These are phyloP conservation scores for Leptographium procerum DNA, from an alignment of 2,329 filamentous ascomycete genomes.

Conservation along the genomic window DNA sequence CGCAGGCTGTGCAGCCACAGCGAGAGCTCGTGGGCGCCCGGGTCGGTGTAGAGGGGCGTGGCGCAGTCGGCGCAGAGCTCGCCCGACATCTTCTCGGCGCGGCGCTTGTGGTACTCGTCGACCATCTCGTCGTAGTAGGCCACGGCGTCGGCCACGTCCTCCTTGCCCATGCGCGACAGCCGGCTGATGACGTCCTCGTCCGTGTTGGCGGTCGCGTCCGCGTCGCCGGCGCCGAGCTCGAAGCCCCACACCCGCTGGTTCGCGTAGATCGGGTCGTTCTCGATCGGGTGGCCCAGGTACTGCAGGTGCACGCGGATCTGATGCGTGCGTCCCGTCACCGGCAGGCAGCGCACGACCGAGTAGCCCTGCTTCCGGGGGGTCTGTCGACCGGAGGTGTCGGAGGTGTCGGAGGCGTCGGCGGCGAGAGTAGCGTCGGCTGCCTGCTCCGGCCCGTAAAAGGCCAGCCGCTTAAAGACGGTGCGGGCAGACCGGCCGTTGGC, in stretches of 20 bases:
- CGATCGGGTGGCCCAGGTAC: slow-evolving; percentile 86
- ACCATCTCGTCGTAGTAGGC: slow-evolving; percentile 94
- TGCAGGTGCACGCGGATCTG: slow-evolving; percentile 93
- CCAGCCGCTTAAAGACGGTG: slow-evolving; percentile 83
- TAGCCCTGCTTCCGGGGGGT: slow-evolving; percentile 56
- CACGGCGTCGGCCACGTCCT: slow-evolving; percentile 79
- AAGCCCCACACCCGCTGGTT: slow-evolving; percentile 87
- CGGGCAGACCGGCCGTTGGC: slow-evolving; percentile 82
- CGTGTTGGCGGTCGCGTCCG: slow-evolving; percentile 55
- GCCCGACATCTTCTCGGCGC: slow-evolving; percentile 89
- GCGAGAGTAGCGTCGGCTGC: no score
- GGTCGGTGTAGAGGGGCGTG: slow-evolving; percentile 87
- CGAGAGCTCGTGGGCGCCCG: slow-evolving; percentile 77
- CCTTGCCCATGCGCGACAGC: slow-evolving; percentile 83
- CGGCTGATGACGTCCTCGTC: slow-evolving; percentile 86
- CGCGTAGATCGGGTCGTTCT: slow-evolving; percentile 95
- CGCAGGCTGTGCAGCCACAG: slow-evolving; percentile 88
- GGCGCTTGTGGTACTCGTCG: slow-evolving; percentile 76
- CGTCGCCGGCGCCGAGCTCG: slow-evolving; percentile 56
- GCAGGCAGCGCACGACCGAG: slow-evolving; percentile 87
- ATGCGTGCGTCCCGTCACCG: slow-evolving; percentile 87
- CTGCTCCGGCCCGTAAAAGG: slow-evolving; percentile 60
- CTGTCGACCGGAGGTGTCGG: slow-evolving; percentile 1
- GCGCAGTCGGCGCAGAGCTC: slow-evolving; percentile 69
- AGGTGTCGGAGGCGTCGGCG: no score